Conservation (phyloP, 441 rosid genomes). For the Adansonia gregorii region DNA sequence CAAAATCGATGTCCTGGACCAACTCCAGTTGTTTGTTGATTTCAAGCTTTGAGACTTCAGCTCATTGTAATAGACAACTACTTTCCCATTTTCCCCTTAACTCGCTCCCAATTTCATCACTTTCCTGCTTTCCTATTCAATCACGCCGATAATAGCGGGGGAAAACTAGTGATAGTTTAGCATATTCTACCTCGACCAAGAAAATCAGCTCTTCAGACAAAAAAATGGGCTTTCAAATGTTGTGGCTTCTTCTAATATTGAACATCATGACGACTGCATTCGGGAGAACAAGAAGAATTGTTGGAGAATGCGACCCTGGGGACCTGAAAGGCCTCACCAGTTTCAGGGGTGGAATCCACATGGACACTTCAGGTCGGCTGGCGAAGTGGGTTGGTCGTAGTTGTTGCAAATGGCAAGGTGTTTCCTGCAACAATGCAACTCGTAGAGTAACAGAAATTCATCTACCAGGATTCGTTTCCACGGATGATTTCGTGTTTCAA, state of each 20-base stretch:
- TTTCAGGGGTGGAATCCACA: constrained; percentile 45
- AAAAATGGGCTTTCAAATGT: constrained; percentile 41
- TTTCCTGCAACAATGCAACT: constrained; percentile 43
- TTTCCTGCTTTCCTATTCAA: constrained; percentile 14
- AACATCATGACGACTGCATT: constrained; percentile 22
- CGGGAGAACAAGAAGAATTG: constrained; percentile 22
- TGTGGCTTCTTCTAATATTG: constrained; percentile 31
- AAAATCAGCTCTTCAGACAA: constrained; percentile 8
- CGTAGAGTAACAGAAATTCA: constrained; percentile 49
- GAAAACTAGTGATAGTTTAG: background rate
- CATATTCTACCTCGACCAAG: background rate
- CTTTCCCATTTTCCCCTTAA: background rate
- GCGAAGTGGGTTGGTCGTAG: constrained; percentile 45
- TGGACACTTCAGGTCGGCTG: constrained; percentile 50
- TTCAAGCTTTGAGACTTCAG: background rate
- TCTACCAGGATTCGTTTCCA: constrained; percentile 54
- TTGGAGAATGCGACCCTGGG: constrained; percentile 36
- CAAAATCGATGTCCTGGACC: constrained; percentile 29
- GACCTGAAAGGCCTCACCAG: constrained; percentile 50
- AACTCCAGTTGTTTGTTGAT: background rate
- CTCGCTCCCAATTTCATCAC: background rate
- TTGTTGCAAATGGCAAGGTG: constrained; percentile 61
- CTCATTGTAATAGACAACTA: background rate
- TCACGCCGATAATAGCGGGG: constrained; percentile 16
- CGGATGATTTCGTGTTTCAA: constrained; percentile 38